Evolutionary conservation across 2,329 filamentous ascomycete species (phyloP).

Genomic region (Thelonectria rubi): DNA sequence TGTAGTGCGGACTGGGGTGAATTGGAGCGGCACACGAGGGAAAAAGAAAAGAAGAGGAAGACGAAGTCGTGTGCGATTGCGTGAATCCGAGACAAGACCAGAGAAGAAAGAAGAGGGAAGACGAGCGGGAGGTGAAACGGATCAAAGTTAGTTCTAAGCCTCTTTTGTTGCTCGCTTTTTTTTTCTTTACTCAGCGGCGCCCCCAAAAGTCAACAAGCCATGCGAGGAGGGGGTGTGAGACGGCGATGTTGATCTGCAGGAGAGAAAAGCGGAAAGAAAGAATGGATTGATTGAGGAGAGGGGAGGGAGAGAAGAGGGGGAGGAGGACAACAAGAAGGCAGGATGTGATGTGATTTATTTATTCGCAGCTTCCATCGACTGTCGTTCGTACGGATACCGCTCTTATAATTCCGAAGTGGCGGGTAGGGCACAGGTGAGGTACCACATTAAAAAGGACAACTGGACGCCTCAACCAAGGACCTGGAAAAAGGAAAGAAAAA

Average conservation of each 20-base stretch:
- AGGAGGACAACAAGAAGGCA: not conserved
- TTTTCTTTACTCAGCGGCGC: slow-evolving; percentile 19
- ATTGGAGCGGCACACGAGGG: slow-evolving; percentile 6
- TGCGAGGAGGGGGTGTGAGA: slow-evolving; percentile 3
- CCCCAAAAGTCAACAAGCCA: slow-evolving; percentile 16
- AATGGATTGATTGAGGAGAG: slow-evolving; percentile 7
- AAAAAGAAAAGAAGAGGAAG: not conserved
- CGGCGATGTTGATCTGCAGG: slow-evolving; percentile 5
- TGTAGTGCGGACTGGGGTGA: not conserved
- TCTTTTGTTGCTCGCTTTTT: slow-evolving; percentile 5
- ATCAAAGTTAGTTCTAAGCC: slow-evolving; percentile 21
- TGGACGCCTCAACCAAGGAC: not conserved
- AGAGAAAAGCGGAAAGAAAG: slow-evolving; percentile 14
- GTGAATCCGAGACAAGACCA: slow-evolving; percentile 11
- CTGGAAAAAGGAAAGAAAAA: not conserved
- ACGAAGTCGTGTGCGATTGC: slow-evolving; percentile 4
- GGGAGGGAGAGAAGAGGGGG: slow-evolving; percentile 4
- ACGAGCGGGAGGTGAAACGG: slow-evolving; percentile 13
- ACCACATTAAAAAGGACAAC: not conserved
- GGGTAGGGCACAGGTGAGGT: slow-evolving; percentile 4
- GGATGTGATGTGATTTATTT: not conserved
- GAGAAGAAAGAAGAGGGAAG: slow-evolving; percentile 1
- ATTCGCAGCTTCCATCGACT: not conserved
- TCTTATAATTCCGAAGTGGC: slow-evolving; percentile 11
- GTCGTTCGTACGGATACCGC: not conserved